A percentile compares a stretch with the other conserved stretches of the same genome.
These are phyloP conservation scores for Dacryopinax primogenitus DNA, from an alignment of 768 basidiomycete species.

Conservation along the genomic window DNA sequence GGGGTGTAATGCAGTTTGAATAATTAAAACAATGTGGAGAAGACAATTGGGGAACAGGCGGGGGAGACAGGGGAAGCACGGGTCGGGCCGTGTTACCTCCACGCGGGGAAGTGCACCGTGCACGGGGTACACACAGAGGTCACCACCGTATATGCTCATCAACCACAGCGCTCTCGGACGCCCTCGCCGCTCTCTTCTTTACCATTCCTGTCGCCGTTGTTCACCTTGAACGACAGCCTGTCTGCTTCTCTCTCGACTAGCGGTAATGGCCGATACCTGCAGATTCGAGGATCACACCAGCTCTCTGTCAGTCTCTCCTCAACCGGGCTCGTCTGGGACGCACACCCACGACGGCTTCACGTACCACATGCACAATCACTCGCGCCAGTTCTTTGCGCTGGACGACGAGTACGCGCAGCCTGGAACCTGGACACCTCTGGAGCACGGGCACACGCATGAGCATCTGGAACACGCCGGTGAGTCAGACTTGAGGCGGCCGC, in stretches of 20 bases:
- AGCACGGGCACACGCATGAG: conserved; percentile 94
- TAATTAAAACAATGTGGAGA: conserved; percentile 1
- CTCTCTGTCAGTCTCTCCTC: neutral
- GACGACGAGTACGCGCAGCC: neutral
- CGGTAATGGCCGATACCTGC: conserved; percentile 1
- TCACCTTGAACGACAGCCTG: neutral
- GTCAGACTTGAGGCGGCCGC: conserved; percentile 12
- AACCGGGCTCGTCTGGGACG: neutral
- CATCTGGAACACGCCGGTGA: conserved; percentile 77
- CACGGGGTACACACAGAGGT: neutral
- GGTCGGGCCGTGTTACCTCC: conserved; percentile 9
- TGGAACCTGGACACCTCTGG: conserved; percentile 33
- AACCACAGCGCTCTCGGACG: neutral
- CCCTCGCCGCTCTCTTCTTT: neutral
- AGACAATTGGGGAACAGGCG: neutral
- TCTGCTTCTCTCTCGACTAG: neutral
- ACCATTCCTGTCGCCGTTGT: neutral
- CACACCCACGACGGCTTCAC: conserved; percentile 7
- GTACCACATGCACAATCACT: neutral
- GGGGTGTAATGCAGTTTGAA: neutral
- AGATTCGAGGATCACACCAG: conserved; percentile 4
- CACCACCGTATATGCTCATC: neutral
- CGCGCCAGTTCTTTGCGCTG: neutral
- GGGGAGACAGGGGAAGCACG: neutral
- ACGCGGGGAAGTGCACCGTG: conserved; percentile 4